Percentiles rank a stretch among this genome's conserved stretches.
phyloP scores from a whole-genome alignment of 495 filamentous ascomycete genomes.

The Talaromyces proteolyticus region DNA sequence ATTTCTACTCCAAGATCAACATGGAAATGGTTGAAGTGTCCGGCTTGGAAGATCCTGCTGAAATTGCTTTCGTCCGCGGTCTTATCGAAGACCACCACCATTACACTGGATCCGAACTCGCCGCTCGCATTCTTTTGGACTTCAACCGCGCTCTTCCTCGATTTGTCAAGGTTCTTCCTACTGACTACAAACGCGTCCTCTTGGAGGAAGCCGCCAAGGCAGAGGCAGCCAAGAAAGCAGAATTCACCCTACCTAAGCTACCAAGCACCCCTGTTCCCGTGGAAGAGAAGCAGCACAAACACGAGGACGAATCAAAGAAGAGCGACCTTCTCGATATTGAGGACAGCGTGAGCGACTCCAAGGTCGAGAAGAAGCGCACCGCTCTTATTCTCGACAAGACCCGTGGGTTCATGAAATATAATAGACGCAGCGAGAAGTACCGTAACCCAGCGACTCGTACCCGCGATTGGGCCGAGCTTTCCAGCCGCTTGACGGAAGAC shows the following conservation, averaged over 20 bases:
- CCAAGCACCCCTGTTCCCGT: conserved; percentile 48
- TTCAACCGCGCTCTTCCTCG: conserved; percentile 89
- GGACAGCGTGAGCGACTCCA: conserved; percentile 80
- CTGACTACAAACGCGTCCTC: conserved; percentile 96
- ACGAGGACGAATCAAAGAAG: conserved; percentile 61
- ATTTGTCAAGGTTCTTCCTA: conserved; percentile 92
- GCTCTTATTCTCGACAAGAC: conserved; percentile 97
- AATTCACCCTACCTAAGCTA: conserved; percentile 78
- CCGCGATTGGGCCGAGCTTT: conserved; percentile 94
- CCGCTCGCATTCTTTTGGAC: conserved; percentile 92
- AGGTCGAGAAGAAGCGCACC: conserved; percentile 89
- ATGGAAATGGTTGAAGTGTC: conserved; percentile 97
- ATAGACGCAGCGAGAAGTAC: conserved; percentile 91
- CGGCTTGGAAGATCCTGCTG: conserved; percentile 76
- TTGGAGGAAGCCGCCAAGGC: conserved; percentile 80
- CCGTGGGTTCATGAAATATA: conserved; percentile 98
- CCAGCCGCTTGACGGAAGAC: conserved; percentile 83
- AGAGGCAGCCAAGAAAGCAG: conserved; percentile 74
- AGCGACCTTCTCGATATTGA: conserved; percentile 89
- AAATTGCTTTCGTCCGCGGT: conserved; percentile 91
- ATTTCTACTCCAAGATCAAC: conserved; percentile 95
- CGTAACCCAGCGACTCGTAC: conserved; percentile 78
- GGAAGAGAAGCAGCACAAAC: conserved; percentile 54
- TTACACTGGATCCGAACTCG: conserved; percentile 96
- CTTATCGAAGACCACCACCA: conserved; percentile 98